A percentile compares a stretch with the other conserved stretches of the same genome.
Evolutionary conservation across 768 basidiomycete species (phyloP).

Genomic region (Suillus brevipes): DNA sequence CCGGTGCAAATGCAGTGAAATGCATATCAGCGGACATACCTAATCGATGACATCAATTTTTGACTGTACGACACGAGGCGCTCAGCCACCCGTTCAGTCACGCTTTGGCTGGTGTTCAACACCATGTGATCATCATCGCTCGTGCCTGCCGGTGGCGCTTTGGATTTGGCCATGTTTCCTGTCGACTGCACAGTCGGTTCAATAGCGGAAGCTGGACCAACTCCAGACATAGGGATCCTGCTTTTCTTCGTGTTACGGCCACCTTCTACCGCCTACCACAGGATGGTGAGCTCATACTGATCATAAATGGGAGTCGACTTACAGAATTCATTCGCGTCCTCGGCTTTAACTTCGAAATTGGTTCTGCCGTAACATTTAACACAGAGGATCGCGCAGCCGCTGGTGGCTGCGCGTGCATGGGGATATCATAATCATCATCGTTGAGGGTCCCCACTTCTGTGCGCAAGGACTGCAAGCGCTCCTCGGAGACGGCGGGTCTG

Average conservation of each 20-base stretch:
- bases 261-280: slow-evolving; percentile 19
- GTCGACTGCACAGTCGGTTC: slow-evolving; percentile 16
- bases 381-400: not conserved
- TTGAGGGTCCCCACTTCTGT: slow-evolving; percentile 20
- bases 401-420: slow-evolving; percentile 8
- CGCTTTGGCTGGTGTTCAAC: slow-evolving; percentile 19
- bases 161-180: slow-evolving; percentile 15
- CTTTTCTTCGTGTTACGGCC: slow-evolving; percentile 23
- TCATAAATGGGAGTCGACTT: slow-evolving; percentile 14
- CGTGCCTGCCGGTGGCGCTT: slow-evolving; percentile 20
- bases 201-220: slow-evolving; percentile 10
- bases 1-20: slow-evolving; percentile 17
- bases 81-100: slow-evolving; percentile 42
- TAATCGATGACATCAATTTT: slow-evolving; percentile 42
- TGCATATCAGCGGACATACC: slow-evolving; percentile 40
- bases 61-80: slow-evolving; percentile 52
- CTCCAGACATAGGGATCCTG: slow-evolving; percentile 19
- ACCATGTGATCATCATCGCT: slow-evolving; percentile 32
- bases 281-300: slow-evolving; percentile 18
- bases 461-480: slow-evolving; percentile 25
- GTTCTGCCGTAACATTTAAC: slow-evolving; percentile 4
- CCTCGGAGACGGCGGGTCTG: slow-evolving; percentile 26
- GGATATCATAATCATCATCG: slow-evolving; percentile 7
- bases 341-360: slow-evolving; percentile 26
- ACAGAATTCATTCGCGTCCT: slow-evolving; percentile 26